Base-by-base conservation (phyloP, 495 filamentous ascomycete species). In the Lophiotrema nucula region DNA sequence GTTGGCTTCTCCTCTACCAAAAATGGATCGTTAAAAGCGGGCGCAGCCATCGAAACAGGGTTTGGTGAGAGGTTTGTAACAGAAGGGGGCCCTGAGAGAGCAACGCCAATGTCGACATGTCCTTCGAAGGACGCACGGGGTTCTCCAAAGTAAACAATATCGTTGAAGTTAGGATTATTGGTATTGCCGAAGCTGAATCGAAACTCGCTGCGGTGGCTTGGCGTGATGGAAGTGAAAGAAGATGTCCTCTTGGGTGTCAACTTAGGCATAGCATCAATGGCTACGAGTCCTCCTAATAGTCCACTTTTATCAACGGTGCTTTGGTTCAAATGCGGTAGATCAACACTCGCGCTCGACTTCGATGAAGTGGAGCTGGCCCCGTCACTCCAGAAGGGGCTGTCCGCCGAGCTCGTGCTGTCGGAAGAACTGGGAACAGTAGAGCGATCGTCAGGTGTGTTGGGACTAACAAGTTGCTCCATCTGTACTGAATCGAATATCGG, bases 301-400 rank as follows among this genome's bases (percentile, higher is more conserved):
- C 50, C 37, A n/a, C 44, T 49, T 3, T 45, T 39, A 8, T 38
- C 58, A 3, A 33, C 23, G 10, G 18, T 26, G 22, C 38, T 47
- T 4, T 21, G 12, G 21, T 48, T 60, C 3, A 6, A 25, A 2
- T 47, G 42, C 2, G 18, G 18, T 1, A 8, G 10, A 13, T 31
- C 58, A 47, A n/a, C 27, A n/a, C 15, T 3, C n/a, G 58, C 33
- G 33, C 43, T 54, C 1, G 49, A 49, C 18, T 25, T 47, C 5
- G 56, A 60, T 2, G 58, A 54, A 4, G 31, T 49, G 13, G 49
- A 60, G 25, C 55, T 58, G 8, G 38, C 44, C 2, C 27, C 49
- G 28, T 53, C 49, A 26, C 58, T 60, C 58, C 58, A 60, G 28
- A 55, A 27, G 10, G 42, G 42, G 22, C 22, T 55, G 12, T 60